These are phyloP conservation scores for Elsinoe perseae DNA, from an alignment of 2,329 filamentous ascomycete species.

Conservation along the genomic window DNA sequence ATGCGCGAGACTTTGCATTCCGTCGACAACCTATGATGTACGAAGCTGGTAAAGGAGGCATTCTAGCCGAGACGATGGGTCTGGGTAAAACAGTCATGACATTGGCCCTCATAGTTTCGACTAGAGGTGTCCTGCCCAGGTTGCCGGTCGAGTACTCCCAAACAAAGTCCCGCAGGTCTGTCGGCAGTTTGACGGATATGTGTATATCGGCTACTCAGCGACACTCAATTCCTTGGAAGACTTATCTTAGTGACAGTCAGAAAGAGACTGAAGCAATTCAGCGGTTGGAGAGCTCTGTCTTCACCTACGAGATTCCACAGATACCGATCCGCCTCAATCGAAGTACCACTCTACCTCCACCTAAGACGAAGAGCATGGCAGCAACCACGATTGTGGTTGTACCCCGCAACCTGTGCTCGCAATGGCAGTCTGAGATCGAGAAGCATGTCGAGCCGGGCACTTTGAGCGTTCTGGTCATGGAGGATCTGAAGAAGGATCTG, in stretches of 20 bases:
- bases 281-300: constrained; percentile 38
- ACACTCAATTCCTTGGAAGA: constrained; percentile 62
- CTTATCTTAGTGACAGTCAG: constrained; percentile 50
- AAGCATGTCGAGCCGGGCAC: constrained; percentile 60
- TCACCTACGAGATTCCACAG: constrained; percentile 36
- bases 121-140: constrained; percentile 57
- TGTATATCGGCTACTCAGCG: constrained; percentile 61
- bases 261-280: constrained; percentile 43
- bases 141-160: constrained; percentile 54
- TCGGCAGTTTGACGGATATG: constrained; percentile 66
- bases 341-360: constrained; percentile 32
- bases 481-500: constrained; percentile 44
- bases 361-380: constrained; percentile 54
- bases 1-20: constrained; percentile 55
- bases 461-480: constrained; percentile 56
- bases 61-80: constrained; percentile 74
- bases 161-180: constrained; percentile 37
- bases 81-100: constrained; percentile 83
- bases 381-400: constrained; percentile 69
- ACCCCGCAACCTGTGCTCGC: constrained; percentile 71
- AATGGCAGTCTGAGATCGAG: constrained; percentile 74
- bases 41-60: constrained; percentile 66
- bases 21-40: constrained; percentile 62
- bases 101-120: constrained; percentile 62
- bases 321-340: constrained; percentile 37